Percentiles rank a stretch among this genome's conserved stretches.
Evolutionary conservation across 768 basidiomycete genomes (phyloP).

Genomic region (Krasilnikovozyma curviuscula): DNA sequence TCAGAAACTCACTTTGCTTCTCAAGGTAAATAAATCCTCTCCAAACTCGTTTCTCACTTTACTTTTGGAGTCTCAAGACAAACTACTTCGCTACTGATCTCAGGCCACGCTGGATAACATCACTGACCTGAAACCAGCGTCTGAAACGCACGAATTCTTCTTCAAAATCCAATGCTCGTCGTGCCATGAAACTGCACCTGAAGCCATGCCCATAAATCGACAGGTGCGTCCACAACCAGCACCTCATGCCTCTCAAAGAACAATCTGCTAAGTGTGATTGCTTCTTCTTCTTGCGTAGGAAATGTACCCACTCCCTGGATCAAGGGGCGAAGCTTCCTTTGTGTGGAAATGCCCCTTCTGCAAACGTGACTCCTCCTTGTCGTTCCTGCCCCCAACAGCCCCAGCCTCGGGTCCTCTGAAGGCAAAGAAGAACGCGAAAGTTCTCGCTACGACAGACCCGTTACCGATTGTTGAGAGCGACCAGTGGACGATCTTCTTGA

Average conservation of each 20-base stretch:
- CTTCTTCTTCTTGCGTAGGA: background rate
- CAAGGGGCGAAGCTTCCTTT: slow-evolving; percentile 5
- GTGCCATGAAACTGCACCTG: slow-evolving; percentile 8
- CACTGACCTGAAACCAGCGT: slow-evolving; percentile 2
- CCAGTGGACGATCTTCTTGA: slow-evolving; percentile 8
- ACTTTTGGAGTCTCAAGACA: too few species aligned
- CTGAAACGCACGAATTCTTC: slow-evolving; percentile 9
- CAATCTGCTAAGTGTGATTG: background rate
- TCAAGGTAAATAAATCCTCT: too few species aligned
- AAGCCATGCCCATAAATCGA: slow-evolving; percentile 4
- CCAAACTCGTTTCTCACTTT: too few species aligned
- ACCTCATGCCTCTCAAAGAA: background rate
- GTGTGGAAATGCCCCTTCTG: slow-evolving; percentile 12
- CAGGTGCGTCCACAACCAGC: too few species aligned
- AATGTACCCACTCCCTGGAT: slow-evolving; percentile 3
- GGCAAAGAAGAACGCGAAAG: slow-evolving; percentile 5
- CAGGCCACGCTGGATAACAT: slow-evolving; percentile 11
- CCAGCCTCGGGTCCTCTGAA: slow-evolving; percentile 5
- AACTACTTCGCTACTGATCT: too few species aligned
- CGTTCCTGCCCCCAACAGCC: slow-evolving; percentile 5
- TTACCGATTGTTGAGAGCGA: slow-evolving; percentile 7
- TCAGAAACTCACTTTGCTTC: slow-evolving; percentile 11
- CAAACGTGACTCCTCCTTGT: slow-evolving; percentile 11
- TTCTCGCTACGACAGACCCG: slow-evolving; percentile 1
- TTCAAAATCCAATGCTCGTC: slow-evolving; percentile 9